A percentile compares a stretch with the other conserved stretches of the same genome.
These are phyloP conservation scores for Fraxinus cuspidata DNA, from an alignment of 257 asterid genomes.

Conservation along the genomic window DNA sequence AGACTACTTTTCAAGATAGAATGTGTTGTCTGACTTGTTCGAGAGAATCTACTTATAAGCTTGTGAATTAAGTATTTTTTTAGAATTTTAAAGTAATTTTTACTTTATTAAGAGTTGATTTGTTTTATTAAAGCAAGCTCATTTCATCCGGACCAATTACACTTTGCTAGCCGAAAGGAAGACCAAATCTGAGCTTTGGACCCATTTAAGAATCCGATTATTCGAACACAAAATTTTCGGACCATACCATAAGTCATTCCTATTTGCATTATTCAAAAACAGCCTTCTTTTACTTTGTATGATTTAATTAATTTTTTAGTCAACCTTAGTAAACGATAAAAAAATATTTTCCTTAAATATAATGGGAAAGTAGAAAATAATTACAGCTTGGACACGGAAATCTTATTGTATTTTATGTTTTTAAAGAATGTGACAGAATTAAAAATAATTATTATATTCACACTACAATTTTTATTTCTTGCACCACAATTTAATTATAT, in stretches of 20 bases:
- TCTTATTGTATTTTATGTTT: no score
- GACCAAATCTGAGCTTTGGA: conserved; percentile 25
- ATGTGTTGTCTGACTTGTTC: no score
- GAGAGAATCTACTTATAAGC: no score
- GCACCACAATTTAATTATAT: no score
- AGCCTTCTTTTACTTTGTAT: background rate
- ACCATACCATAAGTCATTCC: conserved; percentile 6
- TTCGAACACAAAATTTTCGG: background rate
- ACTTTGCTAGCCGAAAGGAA: conserved; percentile 39
- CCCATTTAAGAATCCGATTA: conserved; percentile 15
- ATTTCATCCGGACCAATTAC: conserved; percentile 8
- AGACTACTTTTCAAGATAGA: no score
- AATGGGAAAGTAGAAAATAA: background rate
- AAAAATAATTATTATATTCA: no score
- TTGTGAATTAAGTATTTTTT: no score
- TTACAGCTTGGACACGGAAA: no score
- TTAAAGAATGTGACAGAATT: no score
- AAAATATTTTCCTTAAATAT: background rate
- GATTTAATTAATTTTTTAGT: background rate
- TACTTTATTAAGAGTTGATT: background rate
- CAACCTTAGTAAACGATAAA: background rate
- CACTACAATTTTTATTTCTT: no score
- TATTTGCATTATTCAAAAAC: background rate
- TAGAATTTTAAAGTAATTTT: no score
- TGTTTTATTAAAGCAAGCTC: conserved; percentile 7